Evolutionary conservation across 176 grass and related monocot species (phyloP).

Genomic region (Aegilops sharonensis): DNA sequence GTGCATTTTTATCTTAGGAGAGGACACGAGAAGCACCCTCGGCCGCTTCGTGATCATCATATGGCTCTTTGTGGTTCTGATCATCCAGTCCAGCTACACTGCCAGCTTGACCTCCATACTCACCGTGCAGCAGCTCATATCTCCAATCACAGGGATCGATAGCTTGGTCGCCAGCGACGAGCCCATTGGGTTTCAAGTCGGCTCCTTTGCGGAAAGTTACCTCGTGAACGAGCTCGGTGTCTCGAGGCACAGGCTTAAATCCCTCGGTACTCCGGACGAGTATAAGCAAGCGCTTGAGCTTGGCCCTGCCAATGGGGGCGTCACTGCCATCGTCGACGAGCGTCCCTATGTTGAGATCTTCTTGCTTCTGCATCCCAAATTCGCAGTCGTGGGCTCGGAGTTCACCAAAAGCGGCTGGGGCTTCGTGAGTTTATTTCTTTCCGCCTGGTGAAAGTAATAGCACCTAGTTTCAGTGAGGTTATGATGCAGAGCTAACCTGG

Average conservation of each 20-base stretch:
- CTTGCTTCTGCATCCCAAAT: slow-evolving; percentile 40
- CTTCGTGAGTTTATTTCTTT: slow-evolving; percentile 51
- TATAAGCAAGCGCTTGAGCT: slow-evolving; percentile 56
- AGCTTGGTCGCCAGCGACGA: slow-evolving; percentile 51
- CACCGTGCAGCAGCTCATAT: slow-evolving; percentile 79
- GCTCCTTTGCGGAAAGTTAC: slow-evolving; percentile 74
- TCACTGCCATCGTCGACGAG: slow-evolving; percentile 72
- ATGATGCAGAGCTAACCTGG: neutral
- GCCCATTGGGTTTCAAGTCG: slow-evolving; percentile 67
- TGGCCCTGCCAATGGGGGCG: slow-evolving; percentile 60
- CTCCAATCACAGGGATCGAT: slow-evolving; percentile 71
- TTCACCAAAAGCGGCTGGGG: slow-evolving; percentile 89
- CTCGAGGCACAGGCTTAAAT: slow-evolving; percentile 53
- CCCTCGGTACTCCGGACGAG: slow-evolving; percentile 39
- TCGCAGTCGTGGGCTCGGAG: slow-evolving; percentile 60
- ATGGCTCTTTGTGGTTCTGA: slow-evolving; percentile 91
- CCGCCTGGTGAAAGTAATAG: neutral
- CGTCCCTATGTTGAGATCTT: slow-evolving; percentile 62
- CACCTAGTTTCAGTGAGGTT: neutral
- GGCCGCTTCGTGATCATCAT: slow-evolving; percentile 71
- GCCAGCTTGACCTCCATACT: slow-evolving; percentile 82
- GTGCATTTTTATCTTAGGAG: slow-evolving; percentile 39
- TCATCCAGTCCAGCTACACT: slow-evolving; percentile 88
- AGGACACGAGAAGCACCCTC: slow-evolving; percentile 66
- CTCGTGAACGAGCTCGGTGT: slow-evolving; percentile 64